phyloP scores from a whole-genome alignment of 805 yeast species.

The Ogataea chonburiensis region DNA sequence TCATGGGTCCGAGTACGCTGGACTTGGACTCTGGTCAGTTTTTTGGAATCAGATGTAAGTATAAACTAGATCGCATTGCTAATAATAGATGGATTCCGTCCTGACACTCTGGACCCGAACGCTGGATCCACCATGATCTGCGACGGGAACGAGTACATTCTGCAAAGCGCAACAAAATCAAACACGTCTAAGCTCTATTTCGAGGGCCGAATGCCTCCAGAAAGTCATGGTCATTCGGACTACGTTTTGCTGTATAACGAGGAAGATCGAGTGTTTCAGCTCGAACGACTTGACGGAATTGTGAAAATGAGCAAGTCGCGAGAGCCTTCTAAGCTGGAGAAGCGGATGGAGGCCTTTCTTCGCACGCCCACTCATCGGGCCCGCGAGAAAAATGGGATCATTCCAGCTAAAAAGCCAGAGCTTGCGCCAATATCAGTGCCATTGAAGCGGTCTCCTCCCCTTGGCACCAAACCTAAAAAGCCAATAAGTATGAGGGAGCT shows the following conservation, averaged over 20 bases:
- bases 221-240: conserved; percentile 21
- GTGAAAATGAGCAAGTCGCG: conserved; percentile 35
- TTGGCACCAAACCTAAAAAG: conserved; percentile 4
- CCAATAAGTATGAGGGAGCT: conserved; percentile 23
- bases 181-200: conserved; percentile 25
- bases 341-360: conserved; percentile 10
- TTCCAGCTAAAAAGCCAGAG: conserved; percentile 14
- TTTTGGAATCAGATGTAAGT: conserved; percentile 36
- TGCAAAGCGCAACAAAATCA: conserved; percentile 20
- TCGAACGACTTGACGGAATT: conserved; percentile 29
- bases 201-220: conserved; percentile 30
- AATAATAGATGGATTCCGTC: conserved; percentile 33
- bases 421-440: conserved; percentile 1
- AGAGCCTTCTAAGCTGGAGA: conserved; percentile 26
- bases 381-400: not conserved
- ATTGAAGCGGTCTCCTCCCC: conserved; percentile 1
- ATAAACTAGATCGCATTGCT: not conserved
- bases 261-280: conserved; percentile 25
- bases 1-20: conserved; percentile 29
- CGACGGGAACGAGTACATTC: conserved; percentile 22
- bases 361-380: not conserved
- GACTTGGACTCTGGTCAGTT: conserved; percentile 20
- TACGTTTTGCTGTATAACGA: conserved; percentile 30
- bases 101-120: conserved; percentile 32
- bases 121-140: conserved; percentile 25